phyloP scores from a whole-genome alignment of 2,329 filamentous ascomycete species.

The Microsporum canis region DNA sequence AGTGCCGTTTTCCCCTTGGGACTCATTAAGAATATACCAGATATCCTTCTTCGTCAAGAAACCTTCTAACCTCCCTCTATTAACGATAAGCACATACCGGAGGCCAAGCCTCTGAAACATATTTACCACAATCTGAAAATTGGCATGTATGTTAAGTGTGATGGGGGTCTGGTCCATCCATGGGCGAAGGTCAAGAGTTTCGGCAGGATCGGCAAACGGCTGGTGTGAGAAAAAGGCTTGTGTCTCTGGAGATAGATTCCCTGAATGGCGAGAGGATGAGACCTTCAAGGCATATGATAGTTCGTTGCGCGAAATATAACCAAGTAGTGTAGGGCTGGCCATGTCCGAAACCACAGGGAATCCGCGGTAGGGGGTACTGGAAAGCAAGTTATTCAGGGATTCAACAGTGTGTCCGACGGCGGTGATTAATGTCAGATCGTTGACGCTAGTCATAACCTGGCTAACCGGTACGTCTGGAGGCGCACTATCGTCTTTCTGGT shows the following conservation, averaged over 20 bases:
- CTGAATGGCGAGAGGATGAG: conserved; percentile 38
- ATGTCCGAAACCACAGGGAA: conserved; percentile 81
- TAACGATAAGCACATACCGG: conserved; percentile 77
- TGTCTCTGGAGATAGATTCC: conserved; percentile 53
- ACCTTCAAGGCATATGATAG: conserved; percentile 67
- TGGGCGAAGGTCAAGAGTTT: conserved; percentile 74
- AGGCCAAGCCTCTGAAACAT: conserved; percentile 94
- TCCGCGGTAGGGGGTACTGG: conserved; percentile 67
- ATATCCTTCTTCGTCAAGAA: conserved; percentile 95
- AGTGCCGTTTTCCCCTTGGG: conserved; percentile 41
- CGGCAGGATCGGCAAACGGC: conserved; percentile 62
- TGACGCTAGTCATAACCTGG: conserved; percentile 83
- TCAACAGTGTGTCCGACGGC: conserved; percentile 80
- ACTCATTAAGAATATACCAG: conserved; percentile 81
- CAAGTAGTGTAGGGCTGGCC: conserved; percentile 66
- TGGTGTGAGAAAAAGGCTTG: conserved; percentile 79
- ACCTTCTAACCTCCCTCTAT: conserved; percentile 70
- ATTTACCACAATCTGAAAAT: conserved; percentile 70
- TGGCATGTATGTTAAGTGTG: conserved; percentile 65
- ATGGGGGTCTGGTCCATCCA: conserved; percentile 99
- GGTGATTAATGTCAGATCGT: conserved; percentile 79
- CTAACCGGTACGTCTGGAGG: conserved; percentile 77
- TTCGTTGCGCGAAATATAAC: conserved; percentile 89
- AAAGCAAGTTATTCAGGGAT: conserved; percentile 59
- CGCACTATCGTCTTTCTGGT: conserved; percentile 68